Evolutionary conservation across 345 rosid genomes (phyloP).

Genomic region (Bretschneidera sinensis): DNA sequence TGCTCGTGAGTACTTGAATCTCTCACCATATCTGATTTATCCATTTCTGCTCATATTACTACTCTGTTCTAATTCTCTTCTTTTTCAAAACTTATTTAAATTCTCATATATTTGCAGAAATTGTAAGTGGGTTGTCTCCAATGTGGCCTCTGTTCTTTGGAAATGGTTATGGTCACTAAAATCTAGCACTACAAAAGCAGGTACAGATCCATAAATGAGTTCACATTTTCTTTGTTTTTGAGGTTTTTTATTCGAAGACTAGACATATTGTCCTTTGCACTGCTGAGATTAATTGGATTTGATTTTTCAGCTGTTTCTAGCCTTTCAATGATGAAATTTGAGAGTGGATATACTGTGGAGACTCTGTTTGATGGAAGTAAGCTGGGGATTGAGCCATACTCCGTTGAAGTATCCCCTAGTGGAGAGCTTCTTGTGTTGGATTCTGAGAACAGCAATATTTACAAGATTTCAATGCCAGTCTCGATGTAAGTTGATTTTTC

Average conservation of each 20-base stretch:
- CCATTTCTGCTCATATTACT: neutral
- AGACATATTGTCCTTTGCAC: neutral
- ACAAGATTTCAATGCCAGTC: conserved; percentile 76
- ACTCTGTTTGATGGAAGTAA: too few relatives aligned
- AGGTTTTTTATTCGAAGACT: neutral
- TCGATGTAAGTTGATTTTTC: conserved; percentile 86
- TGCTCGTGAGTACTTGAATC: conserved; percentile 50
- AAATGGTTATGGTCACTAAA: too few relatives aligned
- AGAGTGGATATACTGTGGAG: too few relatives aligned
- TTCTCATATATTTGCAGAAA: too few relatives aligned
- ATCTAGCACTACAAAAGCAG: too few relatives aligned
- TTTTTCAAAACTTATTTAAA: conserved; percentile 4
- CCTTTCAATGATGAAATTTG: conserved; percentile 92
- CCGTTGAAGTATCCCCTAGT: conserved; percentile 59
- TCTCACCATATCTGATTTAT: too few relatives aligned
- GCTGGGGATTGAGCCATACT: too few relatives aligned
- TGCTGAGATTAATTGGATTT: conserved; percentile 18
- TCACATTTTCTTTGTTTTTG: too few relatives aligned
- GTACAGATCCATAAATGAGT: too few relatives aligned
- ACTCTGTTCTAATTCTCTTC: conserved; percentile 5
- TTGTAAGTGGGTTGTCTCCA: too few relatives aligned
- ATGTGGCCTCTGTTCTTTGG: too few relatives aligned
- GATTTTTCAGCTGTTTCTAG: conserved; percentile 53
- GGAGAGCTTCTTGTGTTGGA: conserved; percentile 91
- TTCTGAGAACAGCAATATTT: conserved; percentile 77